Percentiles rank a stretch among this genome's conserved stretches.
Evolutionary conservation across 169 alveolate species (phyloP).

Genomic region (Eimeria sp.): DNA sequence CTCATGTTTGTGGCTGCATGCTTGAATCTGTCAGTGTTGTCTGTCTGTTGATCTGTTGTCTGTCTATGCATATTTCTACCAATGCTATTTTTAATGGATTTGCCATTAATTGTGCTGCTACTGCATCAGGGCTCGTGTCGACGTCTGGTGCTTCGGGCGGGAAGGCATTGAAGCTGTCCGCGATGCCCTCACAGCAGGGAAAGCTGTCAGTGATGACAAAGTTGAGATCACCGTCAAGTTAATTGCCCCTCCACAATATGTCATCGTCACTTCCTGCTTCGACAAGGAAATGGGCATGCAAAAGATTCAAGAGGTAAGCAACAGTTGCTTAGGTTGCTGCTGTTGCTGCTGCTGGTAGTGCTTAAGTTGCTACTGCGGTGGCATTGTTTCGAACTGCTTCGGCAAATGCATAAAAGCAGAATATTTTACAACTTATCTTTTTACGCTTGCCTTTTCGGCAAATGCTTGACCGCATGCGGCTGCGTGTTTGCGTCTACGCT

Average conservation of each 20-base stretch:
- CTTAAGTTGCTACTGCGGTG: neutral
- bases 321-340: neutral
- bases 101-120: too few species aligned
- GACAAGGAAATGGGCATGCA: constrained; percentile 82
- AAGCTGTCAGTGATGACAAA: constrained; percentile 36
- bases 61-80: neutral
- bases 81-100: too few species aligned
- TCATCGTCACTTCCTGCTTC: constrained; percentile 78
- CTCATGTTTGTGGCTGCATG: neutral
- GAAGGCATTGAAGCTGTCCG: constrained; percentile 99
- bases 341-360: neutral
- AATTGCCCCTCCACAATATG: constrained; percentile 84
- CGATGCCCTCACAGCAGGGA: constrained; percentile 91
- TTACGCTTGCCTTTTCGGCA: neutral
- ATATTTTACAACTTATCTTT: too few species aligned
- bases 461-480: neutral
- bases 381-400: too few species aligned
- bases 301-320: constrained; percentile 70
- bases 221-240: constrained; percentile 69
- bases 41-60: neutral
- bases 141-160: constrained; percentile 97
- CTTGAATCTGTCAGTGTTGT: neutral
- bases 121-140: constrained; percentile 92
- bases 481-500: neutral
- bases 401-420: too few species aligned